Evolutionary conservation across 1,139 yeast species (phyloP).

Genomic region (Magnusiomyces ingens): DNA sequence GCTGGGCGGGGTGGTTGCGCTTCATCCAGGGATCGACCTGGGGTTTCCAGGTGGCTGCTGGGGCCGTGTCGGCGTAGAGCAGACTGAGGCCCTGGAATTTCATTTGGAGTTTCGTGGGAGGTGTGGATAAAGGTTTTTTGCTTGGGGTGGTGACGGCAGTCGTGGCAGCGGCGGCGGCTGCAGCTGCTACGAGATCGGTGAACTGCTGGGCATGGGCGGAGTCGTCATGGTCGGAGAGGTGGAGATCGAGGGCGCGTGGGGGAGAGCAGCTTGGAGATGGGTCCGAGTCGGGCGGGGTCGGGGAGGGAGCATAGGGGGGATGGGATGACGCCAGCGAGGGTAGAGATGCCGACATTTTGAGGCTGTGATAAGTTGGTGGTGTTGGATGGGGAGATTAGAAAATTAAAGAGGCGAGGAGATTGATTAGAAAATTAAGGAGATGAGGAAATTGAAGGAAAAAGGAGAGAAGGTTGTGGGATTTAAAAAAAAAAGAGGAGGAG

Average conservation of each 20-base stretch:
- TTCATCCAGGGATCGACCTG: constrained; percentile 35
- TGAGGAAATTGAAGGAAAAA: not conserved
- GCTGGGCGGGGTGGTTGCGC: constrained; percentile 17
- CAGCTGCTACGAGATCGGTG: not conserved
- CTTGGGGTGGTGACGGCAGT: not conserved
- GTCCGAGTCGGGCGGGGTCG: constrained; percentile 1
- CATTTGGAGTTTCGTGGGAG: constrained; percentile 1
- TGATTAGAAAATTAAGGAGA: not conserved
- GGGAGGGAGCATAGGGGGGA: not conserved
- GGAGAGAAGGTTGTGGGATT: not conserved
- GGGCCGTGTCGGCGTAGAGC: constrained; percentile 38
- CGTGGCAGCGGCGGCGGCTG: not conserved
- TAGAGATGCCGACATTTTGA: no score
- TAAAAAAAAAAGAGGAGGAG: not conserved
- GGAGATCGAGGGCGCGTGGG: not conserved
- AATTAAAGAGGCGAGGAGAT: not conserved
- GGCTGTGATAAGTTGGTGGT: no score
- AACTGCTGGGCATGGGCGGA: not conserved
- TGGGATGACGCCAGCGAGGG: not conserved
- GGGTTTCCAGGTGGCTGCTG: constrained; percentile 35
- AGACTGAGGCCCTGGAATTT: constrained; percentile 21
- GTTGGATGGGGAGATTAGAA: no score
- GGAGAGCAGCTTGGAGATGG: not conserved
- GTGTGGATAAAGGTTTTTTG: not conserved
- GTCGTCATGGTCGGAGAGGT: not conserved